Conservation (phyloP, 1,284 basidiomycete genomes). For the Microbotryum silenes-acaulis region DNA sequence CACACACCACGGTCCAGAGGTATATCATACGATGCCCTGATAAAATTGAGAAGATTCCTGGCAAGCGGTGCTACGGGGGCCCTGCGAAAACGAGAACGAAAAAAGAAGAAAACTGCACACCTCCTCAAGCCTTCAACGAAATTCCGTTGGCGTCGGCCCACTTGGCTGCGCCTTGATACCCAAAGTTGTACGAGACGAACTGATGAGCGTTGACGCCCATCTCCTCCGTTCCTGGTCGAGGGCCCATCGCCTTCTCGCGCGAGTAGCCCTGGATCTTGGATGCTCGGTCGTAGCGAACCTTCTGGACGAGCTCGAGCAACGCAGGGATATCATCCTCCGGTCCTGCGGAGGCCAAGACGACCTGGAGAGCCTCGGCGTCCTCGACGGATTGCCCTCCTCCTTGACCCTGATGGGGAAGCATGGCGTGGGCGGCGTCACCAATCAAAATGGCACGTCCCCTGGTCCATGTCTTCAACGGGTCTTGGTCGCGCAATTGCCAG, state of each 20-base stretch:
- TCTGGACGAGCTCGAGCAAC: not conserved
- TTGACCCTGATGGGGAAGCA: conserved; percentile 35
- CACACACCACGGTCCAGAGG: too few species aligned
- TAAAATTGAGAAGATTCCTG: too few species aligned
- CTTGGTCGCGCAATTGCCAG: conserved; percentile 39
- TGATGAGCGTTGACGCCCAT: conserved; percentile 30
- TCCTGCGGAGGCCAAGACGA: conserved; percentile 1
- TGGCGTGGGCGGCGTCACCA: conserved; percentile 40
- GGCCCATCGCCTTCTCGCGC: conserved; percentile 23
- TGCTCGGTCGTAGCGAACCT: conserved; percentile 34
- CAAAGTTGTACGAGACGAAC: conserved; percentile 32
- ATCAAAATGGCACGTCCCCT: conserved; percentile 36
- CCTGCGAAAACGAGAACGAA: too few species aligned
- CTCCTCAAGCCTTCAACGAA: too few species aligned
- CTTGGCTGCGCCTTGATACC: conserved; percentile 34
- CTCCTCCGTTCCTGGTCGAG: conserved; percentile 2
- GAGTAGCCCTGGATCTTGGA: conserved; percentile 35
- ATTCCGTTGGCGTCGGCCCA: conserved; percentile 30
- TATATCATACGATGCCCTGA: too few species aligned
- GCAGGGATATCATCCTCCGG: conserved; percentile 4
- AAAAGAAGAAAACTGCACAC: too few species aligned
- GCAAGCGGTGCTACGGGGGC: too few species aligned
- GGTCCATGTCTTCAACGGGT: conserved; percentile 33
- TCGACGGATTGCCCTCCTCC: conserved; percentile 35
- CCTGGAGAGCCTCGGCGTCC: conserved; percentile 35